Evolutionary conservation across 2,329 filamentous ascomycete genomes (phyloP).

Genomic region (Pezicula neosporulosa): DNA sequence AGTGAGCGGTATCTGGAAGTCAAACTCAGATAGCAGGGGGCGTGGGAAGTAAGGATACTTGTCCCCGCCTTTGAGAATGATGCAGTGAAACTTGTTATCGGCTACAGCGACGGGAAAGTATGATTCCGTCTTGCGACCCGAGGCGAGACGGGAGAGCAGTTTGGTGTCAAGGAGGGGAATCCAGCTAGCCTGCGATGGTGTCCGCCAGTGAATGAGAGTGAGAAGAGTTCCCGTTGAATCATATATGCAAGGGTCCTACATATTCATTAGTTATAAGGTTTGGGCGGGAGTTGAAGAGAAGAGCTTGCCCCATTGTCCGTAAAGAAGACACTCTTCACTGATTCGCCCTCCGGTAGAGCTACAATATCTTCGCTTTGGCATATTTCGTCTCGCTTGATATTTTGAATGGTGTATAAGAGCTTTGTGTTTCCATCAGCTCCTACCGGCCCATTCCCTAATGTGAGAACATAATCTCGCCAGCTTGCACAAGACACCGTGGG

Average conservation of each 20-base stretch:
- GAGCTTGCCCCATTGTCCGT: slow-evolving; percentile 79
- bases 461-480: slow-evolving; percentile 95
- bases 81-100: slow-evolving; percentile 91
- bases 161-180: slow-evolving; percentile 89
- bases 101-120: slow-evolving; percentile 97
- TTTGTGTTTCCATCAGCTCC: slow-evolving; percentile 73
- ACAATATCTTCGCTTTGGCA: slow-evolving; percentile 93
- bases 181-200: slow-evolving; percentile 81
- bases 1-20: slow-evolving; percentile 79
- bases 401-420: slow-evolving; percentile 88
- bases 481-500: slow-evolving; percentile 91
- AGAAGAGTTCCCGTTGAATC: slow-evolving; percentile 88
- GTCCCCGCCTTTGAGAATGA: slow-evolving; percentile 95
- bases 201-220: slow-evolving; percentile 87
- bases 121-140: slow-evolving; percentile 79
- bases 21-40: slow-evolving; percentile 87
- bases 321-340: slow-evolving; percentile 83
- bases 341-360: slow-evolving; percentile 71
- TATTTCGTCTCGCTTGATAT: slow-evolving; percentile 90
- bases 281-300: background rate
- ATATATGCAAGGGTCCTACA: slow-evolving; percentile 89
- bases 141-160: slow-evolving; percentile 74
- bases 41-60: slow-evolving; percentile 90
- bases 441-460: slow-evolving; percentile 87
- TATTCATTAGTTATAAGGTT: slow-evolving; percentile 3